Evolutionary conservation across 805 yeast genomes (phyloP).

Genomic region (Candida stauntonica): DNA sequence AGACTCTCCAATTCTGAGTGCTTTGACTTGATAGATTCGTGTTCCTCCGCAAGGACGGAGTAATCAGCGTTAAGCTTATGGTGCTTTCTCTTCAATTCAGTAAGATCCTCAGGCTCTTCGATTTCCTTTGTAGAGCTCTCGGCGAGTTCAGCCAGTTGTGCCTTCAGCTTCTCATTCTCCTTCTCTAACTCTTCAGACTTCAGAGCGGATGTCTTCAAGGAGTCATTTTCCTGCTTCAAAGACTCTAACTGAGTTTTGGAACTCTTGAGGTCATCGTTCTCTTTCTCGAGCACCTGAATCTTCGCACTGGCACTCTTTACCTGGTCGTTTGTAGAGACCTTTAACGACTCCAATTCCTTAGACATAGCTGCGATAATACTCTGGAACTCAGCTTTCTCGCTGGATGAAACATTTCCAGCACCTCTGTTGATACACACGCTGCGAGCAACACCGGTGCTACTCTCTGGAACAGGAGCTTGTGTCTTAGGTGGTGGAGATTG

Average conservation of each 20-base stretch:
- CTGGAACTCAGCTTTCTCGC: slow-evolving; percentile 26
- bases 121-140: slow-evolving; percentile 12
- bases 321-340: slow-evolving; percentile 42
- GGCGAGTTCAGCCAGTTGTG: slow-evolving; percentile 15
- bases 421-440: slow-evolving; percentile 2
- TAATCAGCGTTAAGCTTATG: slow-evolving; percentile 42
- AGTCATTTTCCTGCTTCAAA: slow-evolving; percentile 32
- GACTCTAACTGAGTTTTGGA: too few species aligned
- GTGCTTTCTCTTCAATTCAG: slow-evolving; percentile 38
- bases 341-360: slow-evolving; percentile 34
- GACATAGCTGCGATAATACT: slow-evolving; percentile 30
- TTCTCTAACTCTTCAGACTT: slow-evolving; percentile 46
- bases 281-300: slow-evolving; percentile 35
- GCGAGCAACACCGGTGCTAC: slow-evolving; percentile 9
- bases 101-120: slow-evolving; percentile 16
- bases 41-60: slow-evolving; percentile 43
- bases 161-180: slow-evolving; percentile 28
- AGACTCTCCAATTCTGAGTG: slow-evolving; percentile 46
- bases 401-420: slow-evolving; percentile 2
- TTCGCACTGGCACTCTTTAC: slow-evolving; percentile 55
- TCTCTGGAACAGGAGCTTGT: slow-evolving; percentile 1
- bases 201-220: slow-evolving; percentile 54
- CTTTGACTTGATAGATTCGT: slow-evolving; percentile 37
- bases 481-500: not conserved
- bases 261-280: slow-evolving; percentile 45